Evolutionary conservation across 1,284 basidiomycete genomes (phyloP).

Genomic region (Lentinus polychrous): DNA sequence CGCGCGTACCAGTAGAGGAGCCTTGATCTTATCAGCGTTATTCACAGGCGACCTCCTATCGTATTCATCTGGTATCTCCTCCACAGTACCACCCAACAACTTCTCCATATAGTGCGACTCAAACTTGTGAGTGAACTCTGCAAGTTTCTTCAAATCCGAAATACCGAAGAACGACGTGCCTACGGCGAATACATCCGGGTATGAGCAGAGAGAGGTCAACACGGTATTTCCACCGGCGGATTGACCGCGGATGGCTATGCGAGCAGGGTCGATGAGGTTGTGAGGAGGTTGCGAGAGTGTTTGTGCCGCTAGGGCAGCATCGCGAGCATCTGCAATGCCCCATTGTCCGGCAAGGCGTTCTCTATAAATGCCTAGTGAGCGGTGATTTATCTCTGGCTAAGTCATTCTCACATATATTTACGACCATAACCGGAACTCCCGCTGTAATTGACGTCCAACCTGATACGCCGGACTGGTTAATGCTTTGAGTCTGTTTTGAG

Average conservation of each 20-base stretch:
- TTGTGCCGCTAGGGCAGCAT: slow-evolving; percentile 48
- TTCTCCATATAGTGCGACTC: slow-evolving; percentile 36
- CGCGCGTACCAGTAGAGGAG: slow-evolving; percentile 41
- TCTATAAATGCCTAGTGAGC: slow-evolving; percentile 22
- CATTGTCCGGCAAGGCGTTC: slow-evolving; percentile 54
- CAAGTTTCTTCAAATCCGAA: slow-evolving; percentile 36
- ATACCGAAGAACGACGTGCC: slow-evolving; percentile 40
- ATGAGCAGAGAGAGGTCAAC: slow-evolving; percentile 31
- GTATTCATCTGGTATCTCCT: slow-evolving; percentile 38
- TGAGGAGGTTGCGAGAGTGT: slow-evolving; percentile 36
- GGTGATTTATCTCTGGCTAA: background rate
- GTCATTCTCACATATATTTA: slow-evolving; percentile 36
- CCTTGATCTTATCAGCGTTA: slow-evolving; percentile 38
- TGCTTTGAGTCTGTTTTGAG: background rate
- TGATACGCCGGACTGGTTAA: slow-evolving; percentile 17
- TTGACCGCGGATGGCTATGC: slow-evolving; percentile 48
- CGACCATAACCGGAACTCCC: slow-evolving; percentile 65
- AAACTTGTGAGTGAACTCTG: slow-evolving; percentile 47
- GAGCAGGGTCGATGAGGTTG: slow-evolving; percentile 45
- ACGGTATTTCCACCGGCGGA: slow-evolving; percentile 49
- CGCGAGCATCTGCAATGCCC: slow-evolving; percentile 61
- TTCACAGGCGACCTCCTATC: slow-evolving; percentile 38
- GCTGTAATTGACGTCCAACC: slow-evolving; percentile 65
- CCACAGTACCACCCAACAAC: slow-evolving; percentile 41
- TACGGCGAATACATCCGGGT: slow-evolving; percentile 30